Evolutionary conservation across 805 yeast genomes (phyloP).

Genomic region (Zygosaccharomyces siamensis): DNA sequence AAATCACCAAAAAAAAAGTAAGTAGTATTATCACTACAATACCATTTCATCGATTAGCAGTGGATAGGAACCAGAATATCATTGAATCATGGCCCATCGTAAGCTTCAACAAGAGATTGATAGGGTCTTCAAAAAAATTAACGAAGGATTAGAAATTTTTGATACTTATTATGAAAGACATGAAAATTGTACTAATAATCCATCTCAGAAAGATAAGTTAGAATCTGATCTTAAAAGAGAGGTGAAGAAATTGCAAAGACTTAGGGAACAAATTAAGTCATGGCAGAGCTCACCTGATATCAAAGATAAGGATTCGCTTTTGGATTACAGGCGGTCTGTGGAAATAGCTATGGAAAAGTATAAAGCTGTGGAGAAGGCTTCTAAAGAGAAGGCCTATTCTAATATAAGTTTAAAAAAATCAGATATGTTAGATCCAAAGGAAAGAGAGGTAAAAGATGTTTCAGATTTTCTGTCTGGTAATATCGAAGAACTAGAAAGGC

Average conservation of each 20-base stretch:
- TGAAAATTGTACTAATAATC: slow-evolving; percentile 66
- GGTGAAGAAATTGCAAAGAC: slow-evolving; percentile 87
- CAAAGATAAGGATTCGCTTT: slow-evolving; percentile 78
- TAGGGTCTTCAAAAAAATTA: slow-evolving; percentile 78
- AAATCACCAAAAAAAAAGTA: neutral
- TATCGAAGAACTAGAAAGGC: slow-evolving; percentile 77
- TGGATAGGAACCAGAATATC: neutral
- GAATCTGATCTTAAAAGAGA: slow-evolving; percentile 92
- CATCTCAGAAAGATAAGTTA: slow-evolving; percentile 87
- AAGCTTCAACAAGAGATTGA: slow-evolving; percentile 71
- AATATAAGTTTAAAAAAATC: slow-evolving; percentile 81
- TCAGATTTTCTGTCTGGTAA: slow-evolving; percentile 60
- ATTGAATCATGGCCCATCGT: slow-evolving; percentile 40
- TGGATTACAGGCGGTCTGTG: slow-evolving; percentile 70
- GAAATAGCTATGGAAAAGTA: slow-evolving; percentile 90
- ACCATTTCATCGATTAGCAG: neutral
- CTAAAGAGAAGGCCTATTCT: slow-evolving; percentile 90
- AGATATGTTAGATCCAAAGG: slow-evolving; percentile 65
- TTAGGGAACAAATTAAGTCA: slow-evolving; percentile 90
- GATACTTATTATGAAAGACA: slow-evolving; percentile 85
- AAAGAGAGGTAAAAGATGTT: slow-evolving; percentile 71
- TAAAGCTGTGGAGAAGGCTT: slow-evolving; percentile 88
- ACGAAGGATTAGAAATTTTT: slow-evolving; percentile 83
- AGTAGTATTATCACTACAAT: neutral
- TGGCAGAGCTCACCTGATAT: slow-evolving; percentile 92